Evolutionary conservation across 495 filamentous ascomycete species (phyloP).

Genomic region (Amphirosellinia nigrospora): DNA sequence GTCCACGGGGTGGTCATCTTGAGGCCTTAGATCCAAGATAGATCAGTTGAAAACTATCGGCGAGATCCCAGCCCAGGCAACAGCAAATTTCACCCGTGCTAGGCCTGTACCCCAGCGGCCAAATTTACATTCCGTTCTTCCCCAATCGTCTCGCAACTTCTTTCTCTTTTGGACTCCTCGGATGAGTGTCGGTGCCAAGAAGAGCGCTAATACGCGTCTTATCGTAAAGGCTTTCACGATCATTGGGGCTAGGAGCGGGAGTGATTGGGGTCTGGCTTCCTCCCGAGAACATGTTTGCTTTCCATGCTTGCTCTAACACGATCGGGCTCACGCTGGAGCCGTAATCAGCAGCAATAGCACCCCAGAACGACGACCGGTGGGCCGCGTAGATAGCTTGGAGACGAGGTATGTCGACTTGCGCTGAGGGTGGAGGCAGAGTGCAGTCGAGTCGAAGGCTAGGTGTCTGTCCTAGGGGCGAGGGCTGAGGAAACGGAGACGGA

Average conservation of each 20-base stretch:
- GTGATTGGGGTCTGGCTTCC: conserved; percentile 51
- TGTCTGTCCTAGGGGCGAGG: conserved; percentile 28
- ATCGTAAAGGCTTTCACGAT: conserved; percentile 47
- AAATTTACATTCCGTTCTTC: conserved; percentile 43
- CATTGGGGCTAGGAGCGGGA: conserved; percentile 52
- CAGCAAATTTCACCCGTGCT: not conserved
- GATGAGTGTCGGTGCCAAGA: conserved; percentile 59
- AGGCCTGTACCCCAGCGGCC: conserved; percentile 21
- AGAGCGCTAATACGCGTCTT: conserved; percentile 62
- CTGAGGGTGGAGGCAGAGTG: conserved; percentile 46
- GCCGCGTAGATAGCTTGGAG: conserved; percentile 72
- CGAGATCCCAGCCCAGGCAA: not conserved
- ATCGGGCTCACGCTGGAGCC: conserved; percentile 66
- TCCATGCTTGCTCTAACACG: conserved; percentile 73
- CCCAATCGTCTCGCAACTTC: conserved; percentile 59
- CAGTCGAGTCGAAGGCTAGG: conserved; percentile 58
- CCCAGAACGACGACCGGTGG: conserved; percentile 75
- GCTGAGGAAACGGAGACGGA: conserved; percentile 35
- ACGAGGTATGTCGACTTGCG: conserved; percentile 67
- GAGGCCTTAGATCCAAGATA: not conserved
- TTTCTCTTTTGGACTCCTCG: conserved; percentile 59
- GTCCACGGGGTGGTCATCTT: not conserved
- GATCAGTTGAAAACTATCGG: not conserved
- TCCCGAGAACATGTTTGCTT: conserved; percentile 45
- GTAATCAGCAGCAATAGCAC: conserved; percentile 71